Evolutionary conservation across 2,329 filamentous ascomycete species (phyloP).

Genomic region (Hymenoscyphus infarciens): DNA sequence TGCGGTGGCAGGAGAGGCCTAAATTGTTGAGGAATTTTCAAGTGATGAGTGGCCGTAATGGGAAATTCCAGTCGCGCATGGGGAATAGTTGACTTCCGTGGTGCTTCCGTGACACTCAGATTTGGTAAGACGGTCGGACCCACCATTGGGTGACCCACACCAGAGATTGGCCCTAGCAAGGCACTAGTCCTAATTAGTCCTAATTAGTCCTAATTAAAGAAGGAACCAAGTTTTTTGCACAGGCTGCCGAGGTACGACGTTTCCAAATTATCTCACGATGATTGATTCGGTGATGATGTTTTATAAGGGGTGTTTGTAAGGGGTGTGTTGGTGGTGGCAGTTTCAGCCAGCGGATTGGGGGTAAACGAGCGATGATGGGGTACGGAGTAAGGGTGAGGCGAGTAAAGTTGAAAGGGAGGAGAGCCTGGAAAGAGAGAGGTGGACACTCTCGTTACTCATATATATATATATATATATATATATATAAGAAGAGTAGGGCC

Average conservation of each 20-base stretch:
- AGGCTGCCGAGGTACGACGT: not conserved
- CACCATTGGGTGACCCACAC: not conserved
- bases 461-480: too few relatives aligned
- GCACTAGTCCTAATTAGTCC: not conserved
- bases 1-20: not conserved
- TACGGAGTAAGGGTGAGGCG: not conserved
- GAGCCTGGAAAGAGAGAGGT: not conserved
- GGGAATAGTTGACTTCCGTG: not conserved
- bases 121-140: not conserved
- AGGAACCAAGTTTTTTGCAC: too few relatives aligned
- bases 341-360: not conserved
- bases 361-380: not conserved
- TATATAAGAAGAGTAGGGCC: not conserved
- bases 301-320: not conserved
- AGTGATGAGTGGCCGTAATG: not conserved
- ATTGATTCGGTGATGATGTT: too few relatives aligned
- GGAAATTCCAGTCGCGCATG: not conserved
- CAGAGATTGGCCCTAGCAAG: not conserved
- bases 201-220: not conserved
- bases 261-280: not conserved
- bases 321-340: not conserved
- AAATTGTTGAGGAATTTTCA: not conserved
- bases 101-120: too few relatives aligned
- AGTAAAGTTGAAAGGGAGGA: not conserved
- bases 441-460: not conserved